Evolutionary conservation across 2,329 filamentous ascomycete genomes (phyloP), one percentile per base, ranked within the genome.

Genomic region (Paraphaeosphaeria minitans): DNA sequence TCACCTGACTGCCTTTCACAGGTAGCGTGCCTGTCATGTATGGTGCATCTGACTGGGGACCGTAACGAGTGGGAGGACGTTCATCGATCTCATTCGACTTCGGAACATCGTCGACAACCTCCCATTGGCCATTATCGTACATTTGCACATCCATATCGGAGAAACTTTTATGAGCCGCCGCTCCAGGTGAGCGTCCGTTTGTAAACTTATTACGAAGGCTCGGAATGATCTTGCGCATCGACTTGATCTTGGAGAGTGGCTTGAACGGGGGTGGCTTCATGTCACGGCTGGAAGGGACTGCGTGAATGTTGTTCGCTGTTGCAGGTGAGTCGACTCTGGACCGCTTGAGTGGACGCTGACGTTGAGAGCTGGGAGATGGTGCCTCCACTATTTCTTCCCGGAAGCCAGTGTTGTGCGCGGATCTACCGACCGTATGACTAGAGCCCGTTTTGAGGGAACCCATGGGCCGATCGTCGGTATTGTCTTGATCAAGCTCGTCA

Each of bases 231-330:
- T 64, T 69, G 29, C 66, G 66, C 22, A 74, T 56, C 14, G 70
- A 75, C 19, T 60, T 65, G 59, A 73, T 73, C 29, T 61, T 63
- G 0, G 68, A 70, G 3, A 70, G 14, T 1, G 69, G 62, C 49
- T 72, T 70, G 13, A 63, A 24, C 12, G 77, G 78, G 4, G 77
- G 78, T 41, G 77, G 77, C 78, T 79, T 80, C 12, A 67, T 47
- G 16, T 78, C 72, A 41, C 73, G 71, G 53, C 72, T 70, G 3
- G 61, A 62, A 14, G 66, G 60, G 16, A 43, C 19, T 35, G 63
- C 58, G 29, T 60, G 33, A 7, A 66, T 66, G 48, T 62, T 66
- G 7, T 60, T 54, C 14, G 58, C 54, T n/a, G 66, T 64, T 7
- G 67, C 58, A 31, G 66, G 60, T 3, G 72, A 71, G 29, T 75